Conservation (phyloP, 2,329 filamentous ascomycete genomes). For the Phaeosphaeria sp. region DNA sequence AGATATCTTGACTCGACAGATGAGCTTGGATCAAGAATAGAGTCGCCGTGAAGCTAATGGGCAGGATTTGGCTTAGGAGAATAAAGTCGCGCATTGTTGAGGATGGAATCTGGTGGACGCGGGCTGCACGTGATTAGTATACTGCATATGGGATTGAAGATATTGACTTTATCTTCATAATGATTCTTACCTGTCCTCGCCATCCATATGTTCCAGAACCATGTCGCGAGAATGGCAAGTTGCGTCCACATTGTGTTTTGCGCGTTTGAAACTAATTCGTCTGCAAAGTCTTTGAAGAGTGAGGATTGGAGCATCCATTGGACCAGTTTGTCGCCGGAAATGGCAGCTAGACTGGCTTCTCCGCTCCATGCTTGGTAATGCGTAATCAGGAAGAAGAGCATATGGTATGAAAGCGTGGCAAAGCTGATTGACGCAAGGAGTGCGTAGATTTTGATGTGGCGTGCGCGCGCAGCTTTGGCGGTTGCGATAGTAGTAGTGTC, state of each 20-base stretch:
- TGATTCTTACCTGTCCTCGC: constrained; percentile 27
- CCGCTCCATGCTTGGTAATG: constrained; percentile 33
- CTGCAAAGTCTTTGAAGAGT: constrained; percentile 38
- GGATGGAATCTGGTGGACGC: constrained; percentile 10
- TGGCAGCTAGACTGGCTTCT: constrained; percentile 2
- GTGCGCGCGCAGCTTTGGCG: constrained; percentile 21
- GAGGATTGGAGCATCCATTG: constrained; percentile 37
- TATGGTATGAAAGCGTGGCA: constrained; percentile 35
- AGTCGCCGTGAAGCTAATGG: constrained; percentile 32
- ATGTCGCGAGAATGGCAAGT: constrained; percentile 30
- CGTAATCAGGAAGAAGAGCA: constrained; percentile 38
- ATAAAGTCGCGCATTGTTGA: constrained; percentile 29
- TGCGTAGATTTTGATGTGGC: constrained; percentile 37
- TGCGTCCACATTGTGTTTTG: constrained; percentile 37
- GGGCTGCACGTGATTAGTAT: constrained; percentile 13
- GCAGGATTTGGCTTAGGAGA: constrained; percentile 38
- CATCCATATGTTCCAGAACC: constrained; percentile 42
- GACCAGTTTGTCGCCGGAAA: constrained; percentile 12
- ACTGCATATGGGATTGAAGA: too few relatives aligned
- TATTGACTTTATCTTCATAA: background rate
- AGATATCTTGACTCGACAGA: constrained; percentile 25
- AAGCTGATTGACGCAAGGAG: constrained; percentile 37
- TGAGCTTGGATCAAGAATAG: constrained; percentile 39
- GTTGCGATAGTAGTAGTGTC: constrained; percentile 10
- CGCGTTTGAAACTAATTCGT: constrained; percentile 32